Percentiles rank a stretch among this genome's conserved stretches.
These are phyloP conservation scores for Penicillium goetzii DNA, from an alignment of 495 filamentous ascomycete genomes.

Conservation along the genomic window DNA sequence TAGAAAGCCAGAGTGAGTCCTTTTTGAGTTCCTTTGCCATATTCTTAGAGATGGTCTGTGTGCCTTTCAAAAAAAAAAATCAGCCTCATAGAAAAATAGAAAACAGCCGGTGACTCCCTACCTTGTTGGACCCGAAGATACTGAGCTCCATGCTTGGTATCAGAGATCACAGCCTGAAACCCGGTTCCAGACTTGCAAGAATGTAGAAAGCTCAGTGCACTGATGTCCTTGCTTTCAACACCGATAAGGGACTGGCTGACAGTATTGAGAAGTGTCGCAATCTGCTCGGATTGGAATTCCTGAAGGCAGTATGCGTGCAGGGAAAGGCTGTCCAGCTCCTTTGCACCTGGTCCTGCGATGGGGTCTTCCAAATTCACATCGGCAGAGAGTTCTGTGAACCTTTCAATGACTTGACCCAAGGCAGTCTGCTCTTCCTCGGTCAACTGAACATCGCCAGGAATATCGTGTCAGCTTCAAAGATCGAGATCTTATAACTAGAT, in stretches of 20 bases:
- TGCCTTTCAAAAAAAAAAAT: constrained; percentile 7
- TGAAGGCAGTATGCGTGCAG: constrained; percentile 10
- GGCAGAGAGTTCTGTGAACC: neutral
- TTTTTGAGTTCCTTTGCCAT: constrained; percentile 24
- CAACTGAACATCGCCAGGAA: neutral
- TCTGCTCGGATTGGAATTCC: constrained; percentile 9
- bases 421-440: constrained; percentile 3
- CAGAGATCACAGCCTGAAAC: constrained; percentile 41
- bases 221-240: constrained; percentile 41
- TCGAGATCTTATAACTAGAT: neutral
- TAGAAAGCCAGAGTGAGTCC: constrained; percentile 5
- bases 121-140: constrained; percentile 35
- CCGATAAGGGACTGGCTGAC: constrained; percentile 38
- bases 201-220: constrained; percentile 47
- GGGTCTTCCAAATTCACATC: constrained; percentile 3
- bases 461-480: neutral
- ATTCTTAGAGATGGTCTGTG: constrained; percentile 34
- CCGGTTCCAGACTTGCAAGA: constrained; percentile 46
- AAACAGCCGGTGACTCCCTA: neutral
- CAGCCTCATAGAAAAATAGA: neutral
- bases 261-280: neutral
- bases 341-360: neutral
- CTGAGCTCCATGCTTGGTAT: constrained; percentile 46
- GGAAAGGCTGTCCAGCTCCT: constrained; percentile 10
- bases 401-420: constrained; percentile 7